phyloP scores from a whole-genome alignment of 129 eudicot genomes.

The Logfia minima region DNA sequence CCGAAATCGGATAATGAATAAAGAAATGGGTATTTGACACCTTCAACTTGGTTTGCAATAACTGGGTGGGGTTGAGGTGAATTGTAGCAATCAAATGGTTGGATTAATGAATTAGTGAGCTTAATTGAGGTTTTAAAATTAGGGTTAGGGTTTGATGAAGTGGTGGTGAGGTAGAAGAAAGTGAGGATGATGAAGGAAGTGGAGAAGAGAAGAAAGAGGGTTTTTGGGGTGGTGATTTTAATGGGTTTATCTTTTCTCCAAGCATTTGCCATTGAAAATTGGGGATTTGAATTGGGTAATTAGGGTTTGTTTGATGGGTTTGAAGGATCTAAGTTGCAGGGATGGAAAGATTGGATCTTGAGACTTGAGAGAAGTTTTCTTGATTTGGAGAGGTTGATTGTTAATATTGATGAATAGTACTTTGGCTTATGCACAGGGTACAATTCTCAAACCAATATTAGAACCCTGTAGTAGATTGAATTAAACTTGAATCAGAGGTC shows the following conservation, averaged over 20 bases:
- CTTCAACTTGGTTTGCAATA: constrained; percentile 78
- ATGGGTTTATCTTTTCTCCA: constrained; percentile 74
- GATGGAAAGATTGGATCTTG: constrained; percentile 35
- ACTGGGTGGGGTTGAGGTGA: constrained; percentile 86
- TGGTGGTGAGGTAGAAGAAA: constrained; percentile 56
- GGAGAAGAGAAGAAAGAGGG: constrained; percentile 62
- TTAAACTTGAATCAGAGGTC: too few relatives aligned
- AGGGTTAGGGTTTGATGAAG: constrained; percentile 38
- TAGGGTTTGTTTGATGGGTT: constrained; percentile 26
- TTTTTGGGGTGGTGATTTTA: constrained; percentile 51
- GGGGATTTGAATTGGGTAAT: constrained; percentile 8
- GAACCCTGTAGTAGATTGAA: too few relatives aligned
- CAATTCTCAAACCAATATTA: background rate
- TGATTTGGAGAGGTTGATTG: background rate
- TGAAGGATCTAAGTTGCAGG: background rate
- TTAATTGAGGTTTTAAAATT: constrained; percentile 21
- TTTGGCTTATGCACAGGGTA: background rate
- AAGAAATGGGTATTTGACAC: constrained; percentile 67
- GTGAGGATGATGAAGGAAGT: constrained; percentile 65
- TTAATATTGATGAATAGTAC: background rate
- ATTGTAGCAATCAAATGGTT: constrained; percentile 69
- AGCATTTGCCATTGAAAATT: constrained; percentile 79
- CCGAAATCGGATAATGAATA: constrained; percentile 87
- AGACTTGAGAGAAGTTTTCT: background rate
- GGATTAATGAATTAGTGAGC: constrained; percentile 35